Conservation (phyloP, 1,139 yeast species). For the Pichia cactophila region DNA sequence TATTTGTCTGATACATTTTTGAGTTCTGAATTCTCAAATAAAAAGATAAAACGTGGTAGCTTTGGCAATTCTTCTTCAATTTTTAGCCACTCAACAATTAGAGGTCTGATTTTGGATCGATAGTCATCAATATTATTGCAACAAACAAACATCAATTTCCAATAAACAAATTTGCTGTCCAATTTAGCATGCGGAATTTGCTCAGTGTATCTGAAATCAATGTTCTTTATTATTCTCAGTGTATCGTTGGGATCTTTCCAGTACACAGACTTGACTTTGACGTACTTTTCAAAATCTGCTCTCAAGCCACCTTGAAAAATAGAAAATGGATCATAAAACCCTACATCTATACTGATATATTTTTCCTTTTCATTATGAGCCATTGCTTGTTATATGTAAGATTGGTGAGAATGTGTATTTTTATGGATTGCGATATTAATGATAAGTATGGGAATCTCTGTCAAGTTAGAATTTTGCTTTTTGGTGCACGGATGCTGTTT, state of each 20-base stretch:
- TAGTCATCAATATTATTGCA: slow-evolving; percentile 66
- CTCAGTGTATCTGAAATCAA: slow-evolving; percentile 54
- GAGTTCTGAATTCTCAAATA: slow-evolving; percentile 36
- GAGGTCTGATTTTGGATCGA: slow-evolving; percentile 70
- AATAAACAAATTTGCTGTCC: slow-evolving; percentile 34
- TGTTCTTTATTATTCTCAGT: slow-evolving; percentile 56
- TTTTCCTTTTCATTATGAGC: neutral
- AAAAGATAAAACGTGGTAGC: slow-evolving; percentile 60
- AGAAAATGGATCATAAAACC: slow-evolving; percentile 83
- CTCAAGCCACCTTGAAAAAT: slow-evolving; percentile 47
- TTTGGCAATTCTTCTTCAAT: slow-evolving; percentile 36
- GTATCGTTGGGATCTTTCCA: slow-evolving; percentile 60
- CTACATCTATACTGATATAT: slow-evolving; percentile 26
- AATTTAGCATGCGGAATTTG: slow-evolving; percentile 40
- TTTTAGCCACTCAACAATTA: slow-evolving; percentile 74
- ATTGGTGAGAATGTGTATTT: neutral
- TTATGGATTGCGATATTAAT: too few relatives aligned
- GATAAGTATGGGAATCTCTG: too few relatives aligned
- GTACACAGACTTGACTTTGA: slow-evolving; percentile 70
- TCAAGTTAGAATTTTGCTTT: too few relatives aligned
- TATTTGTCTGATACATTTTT: slow-evolving; percentile 30
- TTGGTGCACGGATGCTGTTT: too few relatives aligned
- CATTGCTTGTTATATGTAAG: neutral
- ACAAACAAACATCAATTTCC: slow-evolving; percentile 62
- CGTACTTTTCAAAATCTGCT: slow-evolving; percentile 41